Base-by-base conservation (phyloP, 2,329 filamentous ascomycete genomes). In the Fusarium incarnatum region DNA sequence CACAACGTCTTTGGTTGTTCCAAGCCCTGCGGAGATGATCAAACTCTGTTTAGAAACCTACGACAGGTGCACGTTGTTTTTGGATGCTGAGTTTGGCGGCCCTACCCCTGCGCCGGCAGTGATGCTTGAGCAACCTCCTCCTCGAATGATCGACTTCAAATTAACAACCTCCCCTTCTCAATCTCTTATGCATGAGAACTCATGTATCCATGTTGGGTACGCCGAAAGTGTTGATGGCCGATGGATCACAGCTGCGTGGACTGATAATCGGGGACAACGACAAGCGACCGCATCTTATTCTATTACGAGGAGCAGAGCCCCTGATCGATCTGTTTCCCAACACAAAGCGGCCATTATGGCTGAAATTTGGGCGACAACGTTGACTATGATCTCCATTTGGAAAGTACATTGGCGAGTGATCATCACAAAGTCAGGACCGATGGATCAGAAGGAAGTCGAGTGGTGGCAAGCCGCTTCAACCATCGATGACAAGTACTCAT, bases 211-310 rank as follows among this genome's bases (percentile, higher is more conserved):
- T 77, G 83, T 97, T 46, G 92, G 91, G 2, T 97, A 97, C 75
- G 88, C 91, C 3, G 86, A 90, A 58, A 94, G 92, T 74, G 83
- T 90, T 13, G 92, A 95, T 77, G 88, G 91, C 22, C 84, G 90
- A 11, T 97, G 94, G 94, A 82, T 96, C 40, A 91, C 90, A 15
- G 91, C 89, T 8, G 91, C 91, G 1, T 97, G 93, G 93, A 93
- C 91, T 2, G 92, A 97, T 76, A 93, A 89, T 71, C 87, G 87
- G 27, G 93, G 93, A 3, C 88, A 87, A 63, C 88, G 92, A 65
- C 92, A 94, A 77, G 88, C 90, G 70, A 92, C 87, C 18, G 87
- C 89, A 1, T 91, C 92, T 0, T 95, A 94, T 78, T 93, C 91
- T 73, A 81, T 95, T 46, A 83, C 88, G 18, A 83, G 90, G 65